Percentiles rank a stretch among this genome's conserved stretches.
Evolutionary conservation across 2,329 filamentous ascomycete species (phyloP).

Genomic region (Alternaria postmessia): DNA sequence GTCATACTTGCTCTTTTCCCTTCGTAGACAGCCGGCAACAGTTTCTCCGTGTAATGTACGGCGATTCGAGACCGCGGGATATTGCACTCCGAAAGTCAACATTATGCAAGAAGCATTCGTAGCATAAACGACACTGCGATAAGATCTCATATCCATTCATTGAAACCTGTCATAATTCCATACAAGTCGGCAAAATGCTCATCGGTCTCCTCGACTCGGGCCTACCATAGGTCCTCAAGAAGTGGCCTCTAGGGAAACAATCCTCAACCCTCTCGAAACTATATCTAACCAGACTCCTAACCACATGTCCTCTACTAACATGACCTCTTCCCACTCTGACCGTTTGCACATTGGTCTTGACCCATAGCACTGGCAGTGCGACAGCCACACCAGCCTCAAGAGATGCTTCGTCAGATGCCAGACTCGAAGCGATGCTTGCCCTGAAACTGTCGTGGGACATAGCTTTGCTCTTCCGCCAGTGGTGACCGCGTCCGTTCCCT

Average conservation of each 20-base stretch:
- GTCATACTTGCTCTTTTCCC: too few species aligned
- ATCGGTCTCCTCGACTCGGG: conserved; percentile 4
- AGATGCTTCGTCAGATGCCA: conserved; percentile 9
- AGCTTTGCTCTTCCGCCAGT: conserved; percentile 4
- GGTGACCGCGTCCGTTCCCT: background rate
- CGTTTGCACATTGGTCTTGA: conserved; percentile 7
- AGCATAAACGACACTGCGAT: background rate
- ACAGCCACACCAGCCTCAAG: conserved; percentile 8
- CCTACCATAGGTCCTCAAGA: conserved; percentile 6
- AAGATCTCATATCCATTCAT: background rate
- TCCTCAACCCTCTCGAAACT: conserved; percentile 13
- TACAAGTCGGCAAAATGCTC: conserved; percentile 1
- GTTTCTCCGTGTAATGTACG: too few species aligned
- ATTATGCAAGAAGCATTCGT: background rate
- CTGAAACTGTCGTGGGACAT: background rate
- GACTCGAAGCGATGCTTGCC: conserved; percentile 4
- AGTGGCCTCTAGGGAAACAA: conserved; percentile 11
- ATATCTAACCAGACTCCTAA: conserved; percentile 8
- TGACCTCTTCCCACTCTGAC: conserved; percentile 11
- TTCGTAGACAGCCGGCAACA: too few species aligned
- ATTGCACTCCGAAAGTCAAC: background rate
- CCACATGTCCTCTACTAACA: conserved; percentile 10
- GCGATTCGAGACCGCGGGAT: background rate
- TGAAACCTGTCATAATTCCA: background rate
- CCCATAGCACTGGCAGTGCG: conserved; percentile 10